Percentiles rank a stretch among this genome's conserved stretches.
Evolutionary conservation across 2,329 filamentous ascomycete species (phyloP).

Genomic region (Xylaria sp.): DNA sequence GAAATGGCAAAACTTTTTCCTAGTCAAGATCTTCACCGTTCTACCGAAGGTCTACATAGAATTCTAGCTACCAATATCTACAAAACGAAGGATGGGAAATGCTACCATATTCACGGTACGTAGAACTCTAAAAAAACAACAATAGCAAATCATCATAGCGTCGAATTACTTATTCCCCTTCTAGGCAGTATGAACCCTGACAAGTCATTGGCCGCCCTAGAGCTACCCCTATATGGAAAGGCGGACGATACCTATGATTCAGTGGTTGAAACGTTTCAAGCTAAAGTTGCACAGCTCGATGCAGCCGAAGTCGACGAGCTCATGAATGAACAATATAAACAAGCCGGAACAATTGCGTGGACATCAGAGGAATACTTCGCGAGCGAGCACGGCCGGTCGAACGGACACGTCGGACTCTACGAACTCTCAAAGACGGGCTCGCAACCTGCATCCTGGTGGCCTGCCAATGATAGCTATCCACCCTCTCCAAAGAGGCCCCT

Average conservation of each 20-base stretch:
- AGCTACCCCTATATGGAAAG: slow-evolving; percentile 6
- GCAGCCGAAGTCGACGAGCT: slow-evolving; percentile 13
- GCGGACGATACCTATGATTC: slow-evolving; percentile 16
- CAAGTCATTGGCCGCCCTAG: slow-evolving; percentile 13
- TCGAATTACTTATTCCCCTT: neutral
- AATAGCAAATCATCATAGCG: neutral
- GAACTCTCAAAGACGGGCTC: slow-evolving; percentile 19
- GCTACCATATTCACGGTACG: slow-evolving; percentile 19
- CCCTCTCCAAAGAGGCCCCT: slow-evolving; percentile 48
- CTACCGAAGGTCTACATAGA: neutral
- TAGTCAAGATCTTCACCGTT: slow-evolving; percentile 14
- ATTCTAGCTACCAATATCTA: slow-evolving; percentile 19
- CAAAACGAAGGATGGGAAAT: slow-evolving; percentile 20
- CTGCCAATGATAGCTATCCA: slow-evolving; percentile 32
- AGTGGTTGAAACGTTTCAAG: slow-evolving; percentile 1
- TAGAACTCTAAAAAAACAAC: neutral
- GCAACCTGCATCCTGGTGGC: slow-evolving; percentile 50
- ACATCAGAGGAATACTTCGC: slow-evolving; percentile 20
- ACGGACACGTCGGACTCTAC: slow-evolving; percentile 16
- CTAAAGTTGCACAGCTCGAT: slow-evolving; percentile 8
- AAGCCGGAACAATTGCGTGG: slow-evolving; percentile 17
- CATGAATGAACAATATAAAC: slow-evolving; percentile 20
- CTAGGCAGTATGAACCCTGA: slow-evolving; percentile 22
- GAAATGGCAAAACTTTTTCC: slow-evolving; percentile 15
- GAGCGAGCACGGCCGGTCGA: slow-evolving; percentile 9